Conservation (phyloP, 805 yeast species). For the Myxozyma sirexii region DNA sequence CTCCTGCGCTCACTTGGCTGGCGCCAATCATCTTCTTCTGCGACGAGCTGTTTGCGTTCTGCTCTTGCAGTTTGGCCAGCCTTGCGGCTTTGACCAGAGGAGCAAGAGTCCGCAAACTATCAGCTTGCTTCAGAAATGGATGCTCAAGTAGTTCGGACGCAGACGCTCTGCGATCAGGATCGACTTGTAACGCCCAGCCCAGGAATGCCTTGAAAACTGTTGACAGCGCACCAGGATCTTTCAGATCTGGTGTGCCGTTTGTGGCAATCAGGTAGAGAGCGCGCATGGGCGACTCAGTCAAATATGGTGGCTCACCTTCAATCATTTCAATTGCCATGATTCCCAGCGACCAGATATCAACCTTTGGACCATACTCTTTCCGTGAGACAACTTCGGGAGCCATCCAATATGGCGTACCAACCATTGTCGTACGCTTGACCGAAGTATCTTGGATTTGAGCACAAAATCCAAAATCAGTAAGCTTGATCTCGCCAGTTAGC, state of each 20-base stretch:
- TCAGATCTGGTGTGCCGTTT: constrained; percentile 92
- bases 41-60: constrained; percentile 7
- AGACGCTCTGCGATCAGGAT: constrained; percentile 76
- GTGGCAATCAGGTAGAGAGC: constrained; percentile 94
- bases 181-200: constrained; percentile 77
- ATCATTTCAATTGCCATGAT: constrained; percentile 99
- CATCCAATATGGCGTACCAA: constrained; percentile 99
- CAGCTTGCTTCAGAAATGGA: constrained; percentile 35
- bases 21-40: not conserved
- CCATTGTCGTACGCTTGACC: constrained; percentile 94
- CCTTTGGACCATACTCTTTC: constrained; percentile 94
- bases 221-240: constrained; percentile 81
- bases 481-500: constrained; percentile 82
- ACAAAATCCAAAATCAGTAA: constrained; percentile 96
- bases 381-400: constrained; percentile 98
- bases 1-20: not conserved
- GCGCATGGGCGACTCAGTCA: constrained; percentile 92
- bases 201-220: constrained; percentile 68
- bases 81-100: constrained; percentile 39
- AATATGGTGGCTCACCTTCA: constrained; percentile 98
- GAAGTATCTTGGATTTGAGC: constrained; percentile 85
- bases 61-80: constrained; percentile 31
- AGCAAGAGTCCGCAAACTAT: constrained; percentile 32
- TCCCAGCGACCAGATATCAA: constrained; percentile 97
- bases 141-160: constrained; percentile 67